Evolutionary conservation across 2,329 filamentous ascomycete species (phyloP).

Genomic region (Aspergillus udagawae): DNA sequence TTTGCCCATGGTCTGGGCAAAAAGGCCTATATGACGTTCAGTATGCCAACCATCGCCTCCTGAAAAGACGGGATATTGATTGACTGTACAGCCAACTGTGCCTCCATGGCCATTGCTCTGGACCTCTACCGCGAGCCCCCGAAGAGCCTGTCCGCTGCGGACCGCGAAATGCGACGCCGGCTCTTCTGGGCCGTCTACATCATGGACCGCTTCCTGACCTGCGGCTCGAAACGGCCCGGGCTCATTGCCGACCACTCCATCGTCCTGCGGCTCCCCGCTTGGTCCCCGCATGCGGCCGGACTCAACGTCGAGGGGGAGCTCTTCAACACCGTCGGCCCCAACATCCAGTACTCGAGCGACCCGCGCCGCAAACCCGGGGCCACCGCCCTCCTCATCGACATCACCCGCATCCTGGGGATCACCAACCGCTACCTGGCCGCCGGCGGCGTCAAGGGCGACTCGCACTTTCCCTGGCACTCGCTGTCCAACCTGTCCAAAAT

Average conservation of each 20-base stretch:
- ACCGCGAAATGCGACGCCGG: slow-evolving; percentile 72
- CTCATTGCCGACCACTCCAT: slow-evolving; percentile 74
- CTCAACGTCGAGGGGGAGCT: slow-evolving; percentile 71
- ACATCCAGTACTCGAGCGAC: slow-evolving; percentile 67
- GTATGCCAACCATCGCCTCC: slow-evolving; percentile 43
- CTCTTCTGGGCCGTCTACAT: slow-evolving; percentile 88
- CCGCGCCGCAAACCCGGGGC: slow-evolving; percentile 70
- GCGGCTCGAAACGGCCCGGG: slow-evolving; percentile 77
- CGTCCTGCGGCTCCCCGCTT: slow-evolving; percentile 69
- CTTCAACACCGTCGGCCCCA: slow-evolving; percentile 75
- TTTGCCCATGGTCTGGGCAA: slow-evolving; percentile 75
- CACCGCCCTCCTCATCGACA: slow-evolving; percentile 78
- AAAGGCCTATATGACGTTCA: slow-evolving; percentile 80
- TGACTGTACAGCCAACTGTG: slow-evolving; percentile 57
- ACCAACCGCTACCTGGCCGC: slow-evolving; percentile 81
- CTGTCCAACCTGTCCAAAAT: slow-evolving; percentile 83
- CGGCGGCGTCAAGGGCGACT: slow-evolving; percentile 82
- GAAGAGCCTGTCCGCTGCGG: slow-evolving; percentile 59
- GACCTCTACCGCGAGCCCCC: slow-evolving; percentile 74
- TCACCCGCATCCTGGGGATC: slow-evolving; percentile 74
- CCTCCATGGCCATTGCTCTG: slow-evolving; percentile 78
- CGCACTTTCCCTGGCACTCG: slow-evolving; percentile 87
- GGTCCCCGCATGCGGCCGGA: slow-evolving; percentile 59
- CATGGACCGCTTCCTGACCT: slow-evolving; percentile 77
- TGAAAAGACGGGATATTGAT: neutral